Evolutionary conservation across 2,329 filamentous ascomycete species (phyloP).

Genomic region (Penicillium sp.): DNA sequence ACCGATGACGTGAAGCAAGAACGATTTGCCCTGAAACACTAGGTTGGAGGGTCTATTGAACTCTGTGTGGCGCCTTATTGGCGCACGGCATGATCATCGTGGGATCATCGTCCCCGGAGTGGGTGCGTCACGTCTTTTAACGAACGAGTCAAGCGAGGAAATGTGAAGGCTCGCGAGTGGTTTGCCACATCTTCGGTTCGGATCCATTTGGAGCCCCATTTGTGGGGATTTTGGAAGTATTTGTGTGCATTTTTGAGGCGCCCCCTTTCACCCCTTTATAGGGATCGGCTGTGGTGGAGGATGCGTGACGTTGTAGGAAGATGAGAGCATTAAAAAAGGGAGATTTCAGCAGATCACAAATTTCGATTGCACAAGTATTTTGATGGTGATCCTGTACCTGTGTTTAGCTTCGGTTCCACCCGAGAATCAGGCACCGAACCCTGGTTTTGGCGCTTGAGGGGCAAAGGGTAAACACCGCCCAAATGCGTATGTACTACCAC

Average conservation of each 20-base stretch:
- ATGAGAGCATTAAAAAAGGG: neutral
- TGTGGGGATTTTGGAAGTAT: conserved; percentile 1
- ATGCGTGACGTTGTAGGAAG: neutral
- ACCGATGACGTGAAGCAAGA: conserved; percentile 9
- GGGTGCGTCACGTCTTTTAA: neutral
- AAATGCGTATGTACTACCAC: too few species aligned
- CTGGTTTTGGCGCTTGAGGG: too few species aligned
- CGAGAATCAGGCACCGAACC: too few species aligned
- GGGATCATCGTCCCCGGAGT: conserved; percentile 13
- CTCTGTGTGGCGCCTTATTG: conserved; percentile 5
- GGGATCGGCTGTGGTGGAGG: conserved; percentile 2
- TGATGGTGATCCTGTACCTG: too few species aligned
- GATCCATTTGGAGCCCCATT: neutral
- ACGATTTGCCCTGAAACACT: conserved; percentile 16
- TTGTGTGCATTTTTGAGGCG: conserved; percentile 6
- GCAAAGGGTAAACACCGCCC: too few species aligned
- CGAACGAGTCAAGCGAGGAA: conserved; percentile 1
- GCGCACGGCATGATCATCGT: neutral
- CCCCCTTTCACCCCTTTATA: conserved; percentile 4
- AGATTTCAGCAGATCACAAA: too few species aligned
- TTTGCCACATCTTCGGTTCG: conserved; percentile 7
- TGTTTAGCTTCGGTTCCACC: too few species aligned
- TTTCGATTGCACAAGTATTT: too few species aligned
- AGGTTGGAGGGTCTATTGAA: conserved; percentile 14
- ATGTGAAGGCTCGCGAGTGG: neutral